A percentile compares a stretch with the other conserved stretches of the same genome.
Evolutionary conservation across 2,329 filamentous ascomycete species (phyloP).

Genomic region (Magnaporthales sp.): DNA sequence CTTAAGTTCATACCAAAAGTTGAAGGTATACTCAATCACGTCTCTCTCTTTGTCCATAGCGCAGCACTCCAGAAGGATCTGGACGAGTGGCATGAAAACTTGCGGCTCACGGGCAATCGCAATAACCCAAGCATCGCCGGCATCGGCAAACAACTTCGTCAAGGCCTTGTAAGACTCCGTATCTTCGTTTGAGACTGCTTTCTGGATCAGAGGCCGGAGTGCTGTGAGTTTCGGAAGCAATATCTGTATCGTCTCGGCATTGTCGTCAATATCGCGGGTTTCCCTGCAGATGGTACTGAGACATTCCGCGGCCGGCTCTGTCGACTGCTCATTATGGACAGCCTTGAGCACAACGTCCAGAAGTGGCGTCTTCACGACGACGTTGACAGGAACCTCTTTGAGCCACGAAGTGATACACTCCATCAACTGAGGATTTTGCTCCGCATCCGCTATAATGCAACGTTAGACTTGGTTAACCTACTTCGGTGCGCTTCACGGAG

Average conservation of each 20-base stretch:
- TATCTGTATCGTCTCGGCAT: slow-evolving; percentile 68
- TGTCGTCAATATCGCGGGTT: slow-evolving; percentile 89
- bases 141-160: slow-evolving; percentile 84
- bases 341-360: slow-evolving; percentile 74
- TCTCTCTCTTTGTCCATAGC: slow-evolving; percentile 81
- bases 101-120: slow-evolving; percentile 76
- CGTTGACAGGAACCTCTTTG: slow-evolving; percentile 76
- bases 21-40: slow-evolving; percentile 87
- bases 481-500: not conserved
- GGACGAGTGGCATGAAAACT: slow-evolving; percentile 78
- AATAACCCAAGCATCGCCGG: slow-evolving; percentile 90
- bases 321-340: slow-evolving; percentile 65
- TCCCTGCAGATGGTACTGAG: slow-evolving; percentile 87
- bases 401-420: slow-evolving; percentile 97
- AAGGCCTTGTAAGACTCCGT: slow-evolving; percentile 78
- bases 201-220: slow-evolving; percentile 66
- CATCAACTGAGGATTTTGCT: slow-evolving; percentile 81
- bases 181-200: slow-evolving; percentile 73
- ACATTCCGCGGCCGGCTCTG: slow-evolving; percentile 85
- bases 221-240: slow-evolving; percentile 75
- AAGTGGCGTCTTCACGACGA: slow-evolving; percentile 78
- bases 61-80: slow-evolving; percentile 86
- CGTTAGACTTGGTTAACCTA: not conserved
- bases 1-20: slow-evolving; percentile 98
- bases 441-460: slow-evolving; percentile 33